These are phyloP conservation scores for Irpex lacteus DNA, from an alignment of 1,284 basidiomycete species.

Conservation along the genomic window DNA sequence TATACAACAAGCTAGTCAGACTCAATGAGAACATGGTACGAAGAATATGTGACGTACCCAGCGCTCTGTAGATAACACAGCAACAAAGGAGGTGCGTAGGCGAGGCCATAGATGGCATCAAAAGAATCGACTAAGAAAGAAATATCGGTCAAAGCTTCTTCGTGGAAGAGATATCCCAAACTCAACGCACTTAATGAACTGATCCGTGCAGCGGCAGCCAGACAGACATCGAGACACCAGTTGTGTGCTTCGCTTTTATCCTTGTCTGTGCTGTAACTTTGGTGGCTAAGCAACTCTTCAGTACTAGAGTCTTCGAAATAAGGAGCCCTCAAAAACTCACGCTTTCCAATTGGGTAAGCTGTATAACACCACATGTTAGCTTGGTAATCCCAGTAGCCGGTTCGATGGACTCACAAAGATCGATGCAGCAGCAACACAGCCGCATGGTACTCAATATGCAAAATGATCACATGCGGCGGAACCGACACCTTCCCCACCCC, in stretches of 20 bases:
- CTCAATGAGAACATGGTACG: constrained; percentile 9
- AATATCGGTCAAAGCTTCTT: too few species aligned
- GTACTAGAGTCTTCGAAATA: too few species aligned
- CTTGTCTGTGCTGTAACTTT: constrained; percentile 7
- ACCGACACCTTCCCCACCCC: constrained; percentile 49
- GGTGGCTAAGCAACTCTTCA: background rate
- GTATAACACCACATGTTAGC: constrained; percentile 25
- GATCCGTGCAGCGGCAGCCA: constrained; percentile 74
- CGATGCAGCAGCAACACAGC: constrained; percentile 76
- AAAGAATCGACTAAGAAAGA: constrained; percentile 53
- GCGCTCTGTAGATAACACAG: constrained; percentile 76
- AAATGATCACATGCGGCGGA: constrained; percentile 63
- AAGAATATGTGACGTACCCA: constrained; percentile 46
- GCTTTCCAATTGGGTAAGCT: constrained; percentile 66
- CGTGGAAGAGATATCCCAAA: constrained; percentile 4
- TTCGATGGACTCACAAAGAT: constrained; percentile 60
- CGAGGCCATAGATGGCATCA: constrained; percentile 60
- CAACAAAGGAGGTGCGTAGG: constrained; percentile 65
- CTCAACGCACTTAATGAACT: constrained; percentile 56
- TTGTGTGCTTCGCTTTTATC: constrained; percentile 33
- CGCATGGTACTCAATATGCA: constrained; percentile 80
- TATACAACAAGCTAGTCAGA: background rate
- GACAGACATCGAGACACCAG: constrained; percentile 76
- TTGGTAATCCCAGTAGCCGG: background rate
- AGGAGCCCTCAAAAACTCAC: constrained; percentile 31